Conservation (phyloP, 2,329 filamentous ascomycete genomes). For the Fulvia fulva region DNA sequence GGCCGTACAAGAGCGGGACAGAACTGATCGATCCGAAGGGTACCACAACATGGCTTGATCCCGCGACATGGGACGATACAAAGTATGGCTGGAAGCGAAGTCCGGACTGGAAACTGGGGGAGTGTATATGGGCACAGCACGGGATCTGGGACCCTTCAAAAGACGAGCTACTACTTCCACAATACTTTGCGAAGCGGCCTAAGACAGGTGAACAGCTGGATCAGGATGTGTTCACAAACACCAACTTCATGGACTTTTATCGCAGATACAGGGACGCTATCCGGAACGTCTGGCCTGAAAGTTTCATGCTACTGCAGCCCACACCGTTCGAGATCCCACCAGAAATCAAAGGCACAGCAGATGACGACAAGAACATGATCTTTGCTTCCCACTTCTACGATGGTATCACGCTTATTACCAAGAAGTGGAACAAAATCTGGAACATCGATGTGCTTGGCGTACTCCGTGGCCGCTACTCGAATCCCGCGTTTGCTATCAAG, state of each 20-base stretch:
- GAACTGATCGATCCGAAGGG: constrained; percentile 84
- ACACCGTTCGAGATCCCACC: constrained; percentile 91
- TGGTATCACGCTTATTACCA: constrained; percentile 92
- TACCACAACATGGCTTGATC: constrained; percentile 72
- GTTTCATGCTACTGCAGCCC: constrained; percentile 86
- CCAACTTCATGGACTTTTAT: constrained; percentile 85
- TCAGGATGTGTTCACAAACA: constrained; percentile 83
- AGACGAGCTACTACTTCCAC: constrained; percentile 72
- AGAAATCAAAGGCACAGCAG: constrained; percentile 70
- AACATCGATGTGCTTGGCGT: constrained; percentile 95
- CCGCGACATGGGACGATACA: constrained; percentile 75
- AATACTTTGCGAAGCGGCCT: constrained; percentile 83
- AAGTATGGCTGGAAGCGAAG: constrained; percentile 89
- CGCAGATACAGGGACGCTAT: constrained; percentile 71
- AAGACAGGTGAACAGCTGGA: constrained; percentile 68
- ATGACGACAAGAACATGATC: constrained; percentile 81
- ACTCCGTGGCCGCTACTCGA: constrained; percentile 80
- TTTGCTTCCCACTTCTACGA: constrained; percentile 97
- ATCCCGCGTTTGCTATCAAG: constrained; percentile 86
- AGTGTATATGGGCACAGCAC: constrained; percentile 95
- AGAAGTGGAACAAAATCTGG: constrained; percentile 97
- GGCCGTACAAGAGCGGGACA: constrained; percentile 83
- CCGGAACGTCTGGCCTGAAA: constrained; percentile 69
- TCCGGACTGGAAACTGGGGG: constrained; percentile 82
- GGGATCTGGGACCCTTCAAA: constrained; percentile 84